Evolutionary conservation across 1,284 basidiomycete species (phyloP).

Genomic region (Cystobasidiaceae sp.): DNA sequence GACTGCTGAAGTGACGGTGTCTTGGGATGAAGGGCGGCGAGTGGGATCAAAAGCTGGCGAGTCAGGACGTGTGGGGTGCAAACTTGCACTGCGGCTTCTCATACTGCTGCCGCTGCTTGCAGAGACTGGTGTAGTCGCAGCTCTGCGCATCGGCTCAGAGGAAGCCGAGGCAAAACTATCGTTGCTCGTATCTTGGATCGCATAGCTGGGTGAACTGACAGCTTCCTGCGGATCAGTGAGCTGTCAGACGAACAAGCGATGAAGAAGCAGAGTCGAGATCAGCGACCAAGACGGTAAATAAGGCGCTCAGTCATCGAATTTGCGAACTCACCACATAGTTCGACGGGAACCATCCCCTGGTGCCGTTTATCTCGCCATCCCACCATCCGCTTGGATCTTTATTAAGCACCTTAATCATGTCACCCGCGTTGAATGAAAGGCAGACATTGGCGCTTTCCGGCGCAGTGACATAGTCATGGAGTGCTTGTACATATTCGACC

Average conservation of each 20-base stretch:
- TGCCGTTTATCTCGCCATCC: conserved; percentile 74
- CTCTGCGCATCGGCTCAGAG: conserved; percentile 16
- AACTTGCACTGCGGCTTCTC: not conserved
- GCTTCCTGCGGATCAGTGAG: not conserved
- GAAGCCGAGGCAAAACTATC: not conserved
- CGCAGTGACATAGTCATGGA: conserved; percentile 45
- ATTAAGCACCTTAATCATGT: conserved; percentile 83
- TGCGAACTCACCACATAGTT: conserved; percentile 51
- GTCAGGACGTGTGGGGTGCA: conserved; percentile 1
- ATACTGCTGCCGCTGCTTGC: too few relatives aligned
- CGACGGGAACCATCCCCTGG: conserved; percentile 98
- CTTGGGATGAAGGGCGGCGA: conserved; percentile 6
- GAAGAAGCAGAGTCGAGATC: not conserved
- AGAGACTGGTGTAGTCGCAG: not conserved
- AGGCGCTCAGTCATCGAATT: too few relatives aligned
- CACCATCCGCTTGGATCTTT: conserved; percentile 91
- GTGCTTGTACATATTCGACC: conserved; percentile 45
- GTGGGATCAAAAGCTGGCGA: conserved; percentile 16
- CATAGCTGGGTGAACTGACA: conserved; percentile 1
- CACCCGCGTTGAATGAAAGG: conserved; percentile 79
- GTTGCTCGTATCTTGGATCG: not conserved
- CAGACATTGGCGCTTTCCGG: conserved; percentile 52
- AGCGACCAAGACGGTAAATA: too few relatives aligned
- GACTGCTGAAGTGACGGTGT: conserved; percentile 55
- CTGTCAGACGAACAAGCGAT: not conserved